Base-by-base conservation (phyloP, 306 rosid genomes). In the Luffa acutangula region DNA sequence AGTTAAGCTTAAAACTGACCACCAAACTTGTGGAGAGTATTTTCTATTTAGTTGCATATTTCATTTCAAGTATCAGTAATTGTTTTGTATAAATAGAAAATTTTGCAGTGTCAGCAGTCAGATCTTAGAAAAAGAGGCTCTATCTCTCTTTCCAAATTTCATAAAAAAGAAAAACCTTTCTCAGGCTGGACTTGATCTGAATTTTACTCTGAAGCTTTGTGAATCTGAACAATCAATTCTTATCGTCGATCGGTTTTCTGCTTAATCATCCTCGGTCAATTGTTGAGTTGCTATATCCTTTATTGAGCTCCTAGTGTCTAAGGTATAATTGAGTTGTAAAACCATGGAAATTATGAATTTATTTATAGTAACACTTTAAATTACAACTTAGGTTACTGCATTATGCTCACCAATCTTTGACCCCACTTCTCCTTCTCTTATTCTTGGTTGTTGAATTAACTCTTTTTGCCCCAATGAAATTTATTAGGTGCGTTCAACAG, bases 401-500 rank as follows among this genome's bases (percentile, higher is more conserved):
- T 41, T 71, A 45, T 45, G 52, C 57, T 20, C 39, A 39, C 7
- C 18, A 25, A 45, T n/a, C 18, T 45, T 46, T 6, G 12, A 48
- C 25, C 77, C 59, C 42, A 12, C 57, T 8, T 15, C 6, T 67
- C 8, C 18, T 15, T 6, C 37, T 51, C n/a, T 69, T 73, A 14
- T 73, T 45, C 25, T 15, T 49, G 42, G 60, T 31, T 48, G 43
- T 31, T 73, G 78, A 42, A 73, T 52, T 75, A 39, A 34, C 11
- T 43, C 1, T 15, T 48, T 84, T 43, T n/a, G 63, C 42, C 81
- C 60, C 51, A 18, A 78, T 45, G 79, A 81, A 78, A 77, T 70
- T 48, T 80, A 53, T 66, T 83, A 95, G 99, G 99, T 96, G 82
- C 90, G 99, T 49, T 85, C 90, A 86, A 96, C 98, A 45, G 97